These are phyloP conservation scores for Penicillium silybi DNA, from an alignment of 495 filamentous ascomycete genomes.

Conservation along the genomic window DNA sequence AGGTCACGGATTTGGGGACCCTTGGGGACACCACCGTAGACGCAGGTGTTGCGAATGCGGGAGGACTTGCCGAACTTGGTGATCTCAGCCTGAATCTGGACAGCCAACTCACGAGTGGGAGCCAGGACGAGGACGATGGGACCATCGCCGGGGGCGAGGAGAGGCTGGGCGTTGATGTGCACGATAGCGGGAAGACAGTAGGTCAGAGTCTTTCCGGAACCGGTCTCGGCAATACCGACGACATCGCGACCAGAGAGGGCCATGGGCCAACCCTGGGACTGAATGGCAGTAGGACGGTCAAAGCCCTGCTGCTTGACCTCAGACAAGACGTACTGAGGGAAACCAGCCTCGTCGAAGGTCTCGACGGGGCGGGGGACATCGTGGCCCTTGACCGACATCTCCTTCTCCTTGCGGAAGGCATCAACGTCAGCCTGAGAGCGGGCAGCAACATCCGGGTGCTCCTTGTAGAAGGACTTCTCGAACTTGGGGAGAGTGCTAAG, in stretches of 20 bases:
- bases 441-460: constrained; percentile 69
- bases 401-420: constrained; percentile 74
- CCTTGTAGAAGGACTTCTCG: constrained; percentile 99
- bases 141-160: constrained; percentile 93
- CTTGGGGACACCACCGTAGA: constrained; percentile 98
- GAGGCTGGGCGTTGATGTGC: constrained; percentile 98
- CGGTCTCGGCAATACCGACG: constrained; percentile 98
- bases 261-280: constrained; percentile 99
- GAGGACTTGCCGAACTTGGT: constrained; percentile 99
- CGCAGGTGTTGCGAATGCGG: constrained; percentile 96
- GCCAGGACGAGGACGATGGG: constrained; percentile 95
- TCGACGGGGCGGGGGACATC: constrained; percentile 89
- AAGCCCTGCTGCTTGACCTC: constrained; percentile 99
- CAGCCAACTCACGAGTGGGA: constrained; percentile 93
- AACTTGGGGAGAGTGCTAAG: constrained; percentile 81
- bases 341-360: constrained; percentile 95
- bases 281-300: constrained; percentile 85
- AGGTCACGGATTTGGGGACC: constrained; percentile 95
- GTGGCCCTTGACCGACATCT: constrained; percentile 72
- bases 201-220: constrained; percentile 97
- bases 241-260: constrained; percentile 96
- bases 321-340: constrained; percentile 93
- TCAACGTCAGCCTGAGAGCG: constrained; percentile 78
- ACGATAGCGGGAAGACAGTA: constrained; percentile 99
- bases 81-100: constrained; percentile 98